Percentiles rank a stretch among this genome's conserved stretches.
These are phyloP conservation scores for Aspergillus sp. DNA, from an alignment of 2,329 filamentous ascomycete genomes.

Conservation along the genomic window DNA sequence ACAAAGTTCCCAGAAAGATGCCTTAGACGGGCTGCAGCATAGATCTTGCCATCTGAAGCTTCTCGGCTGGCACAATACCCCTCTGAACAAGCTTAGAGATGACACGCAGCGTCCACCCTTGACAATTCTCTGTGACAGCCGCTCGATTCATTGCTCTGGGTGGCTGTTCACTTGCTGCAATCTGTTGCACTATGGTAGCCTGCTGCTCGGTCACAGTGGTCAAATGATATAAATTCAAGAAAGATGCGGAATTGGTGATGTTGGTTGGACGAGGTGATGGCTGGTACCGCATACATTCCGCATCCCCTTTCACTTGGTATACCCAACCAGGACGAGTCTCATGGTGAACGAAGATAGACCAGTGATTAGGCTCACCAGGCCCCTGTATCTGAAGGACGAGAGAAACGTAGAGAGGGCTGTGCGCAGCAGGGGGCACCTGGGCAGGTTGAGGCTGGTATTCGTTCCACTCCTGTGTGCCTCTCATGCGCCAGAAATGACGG, in stretches of 20 bases:
- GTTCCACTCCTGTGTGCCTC: slow-evolving; percentile 12
- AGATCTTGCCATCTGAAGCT: no score
- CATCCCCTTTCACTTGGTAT: slow-evolving; percentile 15
- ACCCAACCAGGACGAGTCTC: slow-evolving; percentile 16
- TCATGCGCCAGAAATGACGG: slow-evolving; percentile 8
- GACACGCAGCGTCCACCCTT: slow-evolving; percentile 18
- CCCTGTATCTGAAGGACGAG: slow-evolving; percentile 15
- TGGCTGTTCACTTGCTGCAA: slow-evolving; percentile 13
- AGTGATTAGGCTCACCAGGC: slow-evolving; percentile 14
- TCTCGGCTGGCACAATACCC: no score
- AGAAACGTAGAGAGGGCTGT: slow-evolving; percentile 8
- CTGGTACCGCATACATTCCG: neutral
- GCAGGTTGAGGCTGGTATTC: slow-evolving; percentile 5
- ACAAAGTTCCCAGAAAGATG: no score
- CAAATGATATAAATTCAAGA: neutral
- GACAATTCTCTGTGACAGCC: slow-evolving; percentile 17
- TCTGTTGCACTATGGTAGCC: no score
- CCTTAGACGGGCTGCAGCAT: no score
- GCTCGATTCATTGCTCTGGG: slow-evolving; percentile 12
- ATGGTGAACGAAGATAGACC: slow-evolving; percentile 16
- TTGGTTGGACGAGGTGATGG: neutral
- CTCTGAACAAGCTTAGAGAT: no score
- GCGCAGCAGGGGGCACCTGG: neutral
- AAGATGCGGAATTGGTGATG: neutral
- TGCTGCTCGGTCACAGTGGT: no score